Evolutionary conservation across 495 filamentous ascomycete species (phyloP).

Genomic region (Sporormia fimetaria): DNA sequence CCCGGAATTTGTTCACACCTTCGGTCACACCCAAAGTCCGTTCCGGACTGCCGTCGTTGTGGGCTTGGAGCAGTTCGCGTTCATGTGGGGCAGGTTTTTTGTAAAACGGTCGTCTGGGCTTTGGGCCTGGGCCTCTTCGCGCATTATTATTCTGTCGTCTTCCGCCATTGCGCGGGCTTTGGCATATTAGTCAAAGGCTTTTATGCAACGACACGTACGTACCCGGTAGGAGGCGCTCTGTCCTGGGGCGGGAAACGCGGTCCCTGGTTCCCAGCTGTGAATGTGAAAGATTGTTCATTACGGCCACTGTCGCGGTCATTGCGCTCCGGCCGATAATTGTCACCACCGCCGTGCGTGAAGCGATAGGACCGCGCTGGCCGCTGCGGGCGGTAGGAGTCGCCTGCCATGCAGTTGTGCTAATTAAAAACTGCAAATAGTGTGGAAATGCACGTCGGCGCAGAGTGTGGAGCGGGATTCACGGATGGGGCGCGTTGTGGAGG

Average conservation of each 20-base stretch:
- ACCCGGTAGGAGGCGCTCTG: too few relatives aligned
- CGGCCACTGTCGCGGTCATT: too few relatives aligned
- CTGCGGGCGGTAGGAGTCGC: constrained; percentile 8
- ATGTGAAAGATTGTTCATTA: too few relatives aligned
- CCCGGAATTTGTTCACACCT: constrained; percentile 16
- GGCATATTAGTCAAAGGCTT: too few relatives aligned
- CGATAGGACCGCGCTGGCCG: background rate
- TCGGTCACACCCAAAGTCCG: constrained; percentile 20
- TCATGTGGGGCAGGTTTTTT: constrained; percentile 12
- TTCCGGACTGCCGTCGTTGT: constrained; percentile 17
- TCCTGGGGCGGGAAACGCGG: constrained; percentile 5
- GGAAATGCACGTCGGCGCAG: too few relatives aligned
- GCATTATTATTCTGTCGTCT: too few relatives aligned
- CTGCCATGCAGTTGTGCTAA: background rate
- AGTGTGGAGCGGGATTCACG: too few relatives aligned
- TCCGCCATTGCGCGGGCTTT: background rate
- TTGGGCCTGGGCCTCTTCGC: background rate
- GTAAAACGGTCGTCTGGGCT: too few relatives aligned
- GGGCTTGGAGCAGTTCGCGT: constrained; percentile 18
- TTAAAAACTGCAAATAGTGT: too few relatives aligned
- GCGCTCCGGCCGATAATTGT: constrained; percentile 1
- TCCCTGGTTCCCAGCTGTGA: background rate
- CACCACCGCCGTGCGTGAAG: constrained; percentile 8
- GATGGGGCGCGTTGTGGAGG: too few relatives aligned
- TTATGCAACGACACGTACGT: too few relatives aligned